Evolutionary conservation across 2,329 filamentous ascomycete genomes (phyloP).

Genomic region (Aspergillus sp.): DNA sequence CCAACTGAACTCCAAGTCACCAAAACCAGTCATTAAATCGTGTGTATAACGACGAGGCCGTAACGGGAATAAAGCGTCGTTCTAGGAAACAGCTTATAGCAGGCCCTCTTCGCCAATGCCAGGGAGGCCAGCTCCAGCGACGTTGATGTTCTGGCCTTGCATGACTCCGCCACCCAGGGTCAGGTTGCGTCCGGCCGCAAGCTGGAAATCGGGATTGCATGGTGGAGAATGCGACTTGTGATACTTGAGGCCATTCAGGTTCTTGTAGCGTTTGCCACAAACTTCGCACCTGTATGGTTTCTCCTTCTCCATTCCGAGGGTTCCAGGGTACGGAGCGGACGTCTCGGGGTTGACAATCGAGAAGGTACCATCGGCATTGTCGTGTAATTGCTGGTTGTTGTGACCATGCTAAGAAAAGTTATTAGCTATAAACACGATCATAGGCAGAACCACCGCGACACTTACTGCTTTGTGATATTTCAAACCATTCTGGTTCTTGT

Average conservation of each 20-base stretch:
- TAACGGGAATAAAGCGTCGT: too few relatives aligned
- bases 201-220: constrained; percentile 74
- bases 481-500: constrained; percentile 98
- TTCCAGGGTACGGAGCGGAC: constrained; percentile 86
- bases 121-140: constrained; percentile 40
- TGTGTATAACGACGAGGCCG: constrained; percentile 16
- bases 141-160: constrained; percentile 39
- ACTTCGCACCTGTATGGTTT: constrained; percentile 97
- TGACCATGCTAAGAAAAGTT: constrained; percentile 60
- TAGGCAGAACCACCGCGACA: constrained; percentile 10
- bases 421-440: constrained; percentile 14
- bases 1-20: constrained; percentile 21
- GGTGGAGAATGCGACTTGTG: constrained; percentile 76
- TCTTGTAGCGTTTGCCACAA: constrained; percentile 98
- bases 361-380: constrained; percentile 94
- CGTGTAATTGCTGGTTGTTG: constrained; percentile 90
- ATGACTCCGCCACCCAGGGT: constrained; percentile 34
- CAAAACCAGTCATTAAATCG: constrained; percentile 22
- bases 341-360: constrained; percentile 97
- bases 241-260: constrained; percentile 96
- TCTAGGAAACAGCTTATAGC: constrained; percentile 17
- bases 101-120: constrained; percentile 38
- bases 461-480: constrained; percentile 72
- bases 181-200: constrained; percentile 37
- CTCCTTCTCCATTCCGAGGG: constrained; percentile 98